Conservation (phyloP, 2,329 filamentous ascomycete genomes). For the Amylocarpus encephaloides region DNA sequence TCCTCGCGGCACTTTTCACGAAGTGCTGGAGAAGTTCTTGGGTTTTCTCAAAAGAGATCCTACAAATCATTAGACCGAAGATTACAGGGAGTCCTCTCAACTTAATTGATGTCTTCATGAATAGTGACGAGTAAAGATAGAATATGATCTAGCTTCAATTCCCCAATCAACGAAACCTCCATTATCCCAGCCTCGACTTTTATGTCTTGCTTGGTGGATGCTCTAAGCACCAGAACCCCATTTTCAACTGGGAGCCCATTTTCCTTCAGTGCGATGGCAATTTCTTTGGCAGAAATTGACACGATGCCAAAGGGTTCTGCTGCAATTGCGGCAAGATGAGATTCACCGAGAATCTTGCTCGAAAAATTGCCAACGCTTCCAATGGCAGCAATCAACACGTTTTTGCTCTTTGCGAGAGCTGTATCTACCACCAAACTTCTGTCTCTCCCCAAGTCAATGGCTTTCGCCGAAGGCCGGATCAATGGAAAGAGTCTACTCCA, state of each 20-base stretch:
- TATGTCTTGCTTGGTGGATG: conserved; percentile 9
- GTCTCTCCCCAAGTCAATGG: conserved; percentile 9
- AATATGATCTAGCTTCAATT: conserved; percentile 21
- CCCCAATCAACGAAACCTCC: conserved; percentile 14
- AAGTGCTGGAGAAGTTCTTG: conserved; percentile 18
- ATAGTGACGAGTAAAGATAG: conserved; percentile 14
- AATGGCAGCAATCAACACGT: conserved; percentile 18
- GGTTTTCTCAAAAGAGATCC: conserved; percentile 15
- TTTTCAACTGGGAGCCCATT: conserved; percentile 12
- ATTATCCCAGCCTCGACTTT: conserved; percentile 1
- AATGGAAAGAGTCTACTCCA: conserved; percentile 24
- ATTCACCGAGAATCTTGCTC: conserved; percentile 21
- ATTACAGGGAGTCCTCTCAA: not conserved
- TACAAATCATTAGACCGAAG: conserved; percentile 4
- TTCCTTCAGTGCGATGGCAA: conserved; percentile 13
- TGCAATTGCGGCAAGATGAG: conserved; percentile 18
- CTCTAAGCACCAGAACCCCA: conserved; percentile 17
- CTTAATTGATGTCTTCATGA: conserved; percentile 17
- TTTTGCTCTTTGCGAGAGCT: conserved; percentile 8
- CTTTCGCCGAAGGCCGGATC: conserved; percentile 22
- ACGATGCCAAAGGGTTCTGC: conserved; percentile 4
- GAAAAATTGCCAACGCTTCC: conserved; percentile 18
- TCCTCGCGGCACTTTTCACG: conserved; percentile 12
- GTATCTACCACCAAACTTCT: conserved; percentile 18
- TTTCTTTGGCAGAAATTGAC: conserved; percentile 7